Conservation (phyloP, 306 rosid species). For the Cucurbita argyrosperma region DNA sequence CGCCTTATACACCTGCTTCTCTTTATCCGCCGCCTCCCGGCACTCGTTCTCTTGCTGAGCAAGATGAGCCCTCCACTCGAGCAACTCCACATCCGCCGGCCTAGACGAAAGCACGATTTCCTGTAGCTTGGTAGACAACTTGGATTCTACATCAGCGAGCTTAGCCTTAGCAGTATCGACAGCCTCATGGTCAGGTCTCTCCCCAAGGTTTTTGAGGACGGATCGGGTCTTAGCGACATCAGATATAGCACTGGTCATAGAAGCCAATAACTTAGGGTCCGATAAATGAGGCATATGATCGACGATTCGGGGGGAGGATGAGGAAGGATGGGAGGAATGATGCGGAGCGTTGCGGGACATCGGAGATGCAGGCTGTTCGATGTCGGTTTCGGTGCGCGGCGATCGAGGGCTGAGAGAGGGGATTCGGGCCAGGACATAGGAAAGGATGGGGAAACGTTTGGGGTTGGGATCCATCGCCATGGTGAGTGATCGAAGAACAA, state of each 20-base stretch:
- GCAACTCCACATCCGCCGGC: slow-evolving; percentile 50
- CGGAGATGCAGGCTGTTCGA: slow-evolving; percentile 30
- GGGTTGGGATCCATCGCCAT: slow-evolving; percentile 77
- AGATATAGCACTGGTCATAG: slow-evolving; percentile 64
- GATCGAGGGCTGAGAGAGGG: slow-evolving; percentile 25
- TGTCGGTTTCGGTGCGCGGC: slow-evolving; percentile 14
- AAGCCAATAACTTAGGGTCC: slow-evolving; percentile 43
- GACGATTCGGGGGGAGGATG: slow-evolving; percentile 15
- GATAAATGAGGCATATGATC: slow-evolving; percentile 48
- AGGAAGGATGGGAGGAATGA: slow-evolving; percentile 15
- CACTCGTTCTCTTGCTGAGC: slow-evolving; percentile 34
- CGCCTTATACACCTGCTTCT: slow-evolving; percentile 28
- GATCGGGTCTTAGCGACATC: slow-evolving; percentile 81
- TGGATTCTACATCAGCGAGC: slow-evolving; percentile 39
- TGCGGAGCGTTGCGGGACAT: neutral
- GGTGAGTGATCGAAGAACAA: neutral
- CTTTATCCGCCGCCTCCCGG: slow-evolving; percentile 41
- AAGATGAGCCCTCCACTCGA: slow-evolving; percentile 36
- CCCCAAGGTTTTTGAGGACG: slow-evolving; percentile 51
- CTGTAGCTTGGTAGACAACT: slow-evolving; percentile 40
- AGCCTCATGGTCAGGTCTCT: slow-evolving; percentile 68
- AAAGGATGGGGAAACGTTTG: slow-evolving; percentile 54
- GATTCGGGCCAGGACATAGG: slow-evolving; percentile 67
- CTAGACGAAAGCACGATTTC: slow-evolving; percentile 43
- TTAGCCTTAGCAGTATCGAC: slow-evolving; percentile 48